Conservation (phyloP, 805 yeast genomes). For the Pichia nanzhaoensis region DNA sequence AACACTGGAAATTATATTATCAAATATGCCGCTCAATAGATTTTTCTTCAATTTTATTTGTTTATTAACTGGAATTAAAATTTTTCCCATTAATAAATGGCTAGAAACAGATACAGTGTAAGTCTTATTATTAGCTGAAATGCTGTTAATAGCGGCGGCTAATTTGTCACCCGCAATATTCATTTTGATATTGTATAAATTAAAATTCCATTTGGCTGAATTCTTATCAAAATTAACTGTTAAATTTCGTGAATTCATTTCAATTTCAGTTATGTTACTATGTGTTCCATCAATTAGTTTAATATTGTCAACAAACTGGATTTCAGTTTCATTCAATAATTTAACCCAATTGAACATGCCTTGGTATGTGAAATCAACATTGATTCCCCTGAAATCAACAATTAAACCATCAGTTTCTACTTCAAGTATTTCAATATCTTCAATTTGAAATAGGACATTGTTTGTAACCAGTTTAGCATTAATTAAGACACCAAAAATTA, state of each 20-base stretch:
- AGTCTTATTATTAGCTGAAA: background rate
- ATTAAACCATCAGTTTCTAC: background rate
- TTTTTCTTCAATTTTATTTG: background rate
- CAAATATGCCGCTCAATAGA: background rate
- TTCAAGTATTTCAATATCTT: background rate
- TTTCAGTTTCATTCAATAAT: background rate
- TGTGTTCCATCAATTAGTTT: background rate
- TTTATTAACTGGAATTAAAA: slow-evolving; percentile 4
- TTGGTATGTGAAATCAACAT: background rate
- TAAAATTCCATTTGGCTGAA: background rate
- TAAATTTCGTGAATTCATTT: background rate
- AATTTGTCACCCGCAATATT: background rate
- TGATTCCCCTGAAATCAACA: background rate
- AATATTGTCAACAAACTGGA: slow-evolving; percentile 1
- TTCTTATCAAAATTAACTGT: background rate
- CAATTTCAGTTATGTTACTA: background rate
- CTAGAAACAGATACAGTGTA: background rate
- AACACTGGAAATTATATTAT: background rate
- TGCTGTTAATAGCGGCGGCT: background rate
- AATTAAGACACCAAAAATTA: background rate
- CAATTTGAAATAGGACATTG: background rate
- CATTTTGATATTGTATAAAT: background rate
- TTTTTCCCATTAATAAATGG: background rate
- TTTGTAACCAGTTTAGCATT: background rate
- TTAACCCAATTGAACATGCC: slow-evolving; percentile 4